A percentile compares a stretch with the other conserved stretches of the same genome.
Evolutionary conservation across 768 basidiomycete species (phyloP).

Genomic region (Gloeostereum incarnatum): DNA sequence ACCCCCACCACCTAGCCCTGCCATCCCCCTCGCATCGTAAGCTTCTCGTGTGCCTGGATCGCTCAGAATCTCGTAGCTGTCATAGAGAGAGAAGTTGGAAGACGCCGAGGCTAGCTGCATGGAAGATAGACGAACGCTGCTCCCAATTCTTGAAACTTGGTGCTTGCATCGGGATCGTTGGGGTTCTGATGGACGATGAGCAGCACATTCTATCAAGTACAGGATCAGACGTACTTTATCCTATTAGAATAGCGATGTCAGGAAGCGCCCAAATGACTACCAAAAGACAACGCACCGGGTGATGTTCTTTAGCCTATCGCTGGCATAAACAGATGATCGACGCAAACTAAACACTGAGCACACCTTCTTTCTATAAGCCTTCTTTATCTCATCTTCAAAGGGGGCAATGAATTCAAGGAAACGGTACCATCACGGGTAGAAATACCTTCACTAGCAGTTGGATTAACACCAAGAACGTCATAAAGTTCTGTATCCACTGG

Average conservation of each 20-base stretch:
- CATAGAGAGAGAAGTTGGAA: slow-evolving; percentile 8
- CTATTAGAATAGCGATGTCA: slow-evolving; percentile 24
- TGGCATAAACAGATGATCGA: slow-evolving; percentile 9
- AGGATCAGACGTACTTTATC: slow-evolving; percentile 48
- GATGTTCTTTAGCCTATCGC: slow-evolving; percentile 73
- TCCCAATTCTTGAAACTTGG: slow-evolving; percentile 83
- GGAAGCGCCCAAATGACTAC: slow-evolving; percentile 4
- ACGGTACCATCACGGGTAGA: slow-evolving; percentile 2
- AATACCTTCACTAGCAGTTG: slow-evolving; percentile 64
- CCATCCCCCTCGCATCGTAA: slow-evolving; percentile 72
- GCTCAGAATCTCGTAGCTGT: slow-evolving; percentile 76
- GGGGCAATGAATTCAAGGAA: slow-evolving; percentile 10
- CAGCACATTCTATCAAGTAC: not conserved
- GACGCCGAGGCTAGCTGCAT: too few species aligned
- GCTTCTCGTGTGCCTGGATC: slow-evolving; percentile 57
- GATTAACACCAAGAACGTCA: slow-evolving; percentile 70
- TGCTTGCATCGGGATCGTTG: slow-evolving; percentile 75
- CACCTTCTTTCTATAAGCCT: slow-evolving; percentile 90
- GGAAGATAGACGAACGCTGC: slow-evolving; percentile 56
- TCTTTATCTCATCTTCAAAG: slow-evolving; percentile 74
- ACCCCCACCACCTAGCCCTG: slow-evolving; percentile 46
- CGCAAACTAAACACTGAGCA: slow-evolving; percentile 11
- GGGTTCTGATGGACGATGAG: slow-evolving; percentile 51
- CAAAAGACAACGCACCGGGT: slow-evolving; percentile 51
- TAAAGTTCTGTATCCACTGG: slow-evolving; percentile 75